Evolutionary conservation across 495 filamentous ascomycete genomes (phyloP).

Genomic region (Penicillium verhagenii): DNA sequence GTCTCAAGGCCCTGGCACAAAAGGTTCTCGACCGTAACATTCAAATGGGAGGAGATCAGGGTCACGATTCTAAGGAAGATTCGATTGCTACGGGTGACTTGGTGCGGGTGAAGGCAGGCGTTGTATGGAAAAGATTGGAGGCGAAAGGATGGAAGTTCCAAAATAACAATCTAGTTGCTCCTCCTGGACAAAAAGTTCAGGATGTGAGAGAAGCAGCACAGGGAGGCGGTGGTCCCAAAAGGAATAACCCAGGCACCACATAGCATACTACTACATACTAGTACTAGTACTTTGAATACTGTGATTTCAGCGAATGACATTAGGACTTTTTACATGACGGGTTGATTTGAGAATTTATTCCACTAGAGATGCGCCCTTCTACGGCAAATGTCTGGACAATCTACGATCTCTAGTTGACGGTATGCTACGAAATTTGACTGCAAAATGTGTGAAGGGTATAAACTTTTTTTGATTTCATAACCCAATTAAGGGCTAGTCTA

Average conservation of each 20-base stretch:
- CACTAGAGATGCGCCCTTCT: neutral
- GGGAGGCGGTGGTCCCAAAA: slow-evolving; percentile 27
- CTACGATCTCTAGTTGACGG: neutral
- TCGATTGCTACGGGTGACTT: slow-evolving; percentile 84
- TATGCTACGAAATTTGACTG: no score
- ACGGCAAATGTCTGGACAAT: neutral
- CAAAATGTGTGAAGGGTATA: slow-evolving; percentile 23
- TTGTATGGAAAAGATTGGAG: slow-evolving; percentile 64
- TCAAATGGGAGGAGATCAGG: slow-evolving; percentile 66
- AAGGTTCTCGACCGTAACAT: slow-evolving; percentile 68
- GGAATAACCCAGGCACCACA: slow-evolving; percentile 7
- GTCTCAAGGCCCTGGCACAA: slow-evolving; percentile 67
- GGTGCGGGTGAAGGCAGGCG: slow-evolving; percentile 62
- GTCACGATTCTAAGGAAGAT: slow-evolving; percentile 89
- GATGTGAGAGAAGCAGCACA: neutral
- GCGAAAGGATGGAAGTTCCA: slow-evolving; percentile 61
- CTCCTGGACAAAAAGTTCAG: slow-evolving; percentile 22
- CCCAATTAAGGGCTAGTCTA: slow-evolving; percentile 24
- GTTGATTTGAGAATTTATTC: no score
- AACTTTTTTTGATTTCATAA: slow-evolving; percentile 32
- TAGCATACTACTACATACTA: neutral
- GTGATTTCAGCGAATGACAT: neutral
- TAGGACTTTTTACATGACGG: no score
- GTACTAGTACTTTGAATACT: no score
- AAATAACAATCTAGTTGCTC: slow-evolving; percentile 51